Base-by-base conservation (phyloP, 2,329 filamentous ascomycete genomes). In the Bipolaris zeicola region DNA sequence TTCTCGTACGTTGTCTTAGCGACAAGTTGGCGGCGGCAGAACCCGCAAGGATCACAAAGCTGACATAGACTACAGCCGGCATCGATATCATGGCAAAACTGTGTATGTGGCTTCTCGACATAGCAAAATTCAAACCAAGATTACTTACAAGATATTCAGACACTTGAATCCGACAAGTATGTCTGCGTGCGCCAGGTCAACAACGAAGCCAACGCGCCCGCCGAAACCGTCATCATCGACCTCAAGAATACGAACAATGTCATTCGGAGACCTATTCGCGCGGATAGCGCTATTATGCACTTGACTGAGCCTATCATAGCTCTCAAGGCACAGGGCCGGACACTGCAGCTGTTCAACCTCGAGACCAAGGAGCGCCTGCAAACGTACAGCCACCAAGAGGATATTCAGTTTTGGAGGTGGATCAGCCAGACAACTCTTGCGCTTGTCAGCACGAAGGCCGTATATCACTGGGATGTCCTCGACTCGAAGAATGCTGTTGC, bases 211-310 rank as follows among this genome's bases (percentile, higher is more conserved):
- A 86, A 88, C 65, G 86, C 92, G 64, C 89, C 91, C 70, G 91
- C 93, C 64, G 93, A 97, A 80, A 94, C 99, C 65, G 90, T 99
- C 79, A 99, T 99, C 77, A 83, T 99, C 80, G 91, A 99, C 79
- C 89, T 99, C 75, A 97, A 98, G 81, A 96, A 97, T 81, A 88
- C 88, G 81, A 97, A 96, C 86, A 94, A 95, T 82, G 88, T 97
- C 77, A 95, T 92, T 69, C 89, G 91, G 72, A 87, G 94, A 76
- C 92, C 94, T 46, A 99, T 99, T 83, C 98, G 96, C 83, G 95
- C 95, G 73, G 95, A 99, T 81, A 98, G 93, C 86, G 95, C 96
- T 71, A 96, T 99, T 77, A 98, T 99, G 95, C 95, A 99, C 86
- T 96, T 92, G 91, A 89, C 85, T 69, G 91, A 89, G 77, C 92